Base-by-base conservation (phyloP, 495 filamentous ascomycete genomes). In the Hypoxylon lienhwacheense region DNA sequence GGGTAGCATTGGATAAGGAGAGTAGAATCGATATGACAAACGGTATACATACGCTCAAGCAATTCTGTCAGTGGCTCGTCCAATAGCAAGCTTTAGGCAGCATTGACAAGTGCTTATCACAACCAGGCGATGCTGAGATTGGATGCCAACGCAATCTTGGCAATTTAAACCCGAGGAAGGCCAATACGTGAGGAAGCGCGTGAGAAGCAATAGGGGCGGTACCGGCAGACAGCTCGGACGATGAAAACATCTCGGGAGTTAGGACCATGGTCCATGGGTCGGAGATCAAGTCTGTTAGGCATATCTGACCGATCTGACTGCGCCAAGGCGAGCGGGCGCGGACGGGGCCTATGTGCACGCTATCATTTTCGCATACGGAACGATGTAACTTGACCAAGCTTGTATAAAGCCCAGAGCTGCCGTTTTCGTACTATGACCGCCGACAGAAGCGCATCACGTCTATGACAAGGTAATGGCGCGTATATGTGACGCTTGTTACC, bases 371-470 rank as follows among this genome's bases (percentile, higher is more conserved):
- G 40, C 25, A 36, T 12, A 34, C 15, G 51, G 57, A 47, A 24
- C 57, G 50, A 60, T 60, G 57, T 55, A 60, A 60, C 50, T 35
- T 21, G 46, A n/a, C 41, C 21, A 25, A 33, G 50, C 34, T 55
- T 61, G 41, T 35, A 49, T 51, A 14, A 47, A 54, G 51, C 43
- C 52, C 51, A 61, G 46, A 61, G 57, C 57, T 61, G 52, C 57
- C 57, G 46, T 52, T 55, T 61, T 61, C 41, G 57, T 61, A 34
- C 31, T 10, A 34, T 24, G 36, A 36, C 40, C 40, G 40, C 50
- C 31, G 37, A 36, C 32, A 39, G 28, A 34, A 14, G 41, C 34
- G 39, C 37, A 55, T 61, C 34, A 61, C 47, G 57, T 41, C 39
- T 47, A 55, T 55, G 25, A 51, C 28, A 34, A 55, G 34, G 47